A percentile compares a stretch with the other conserved stretches of the same genome.
phyloP scores from a whole-genome alignment of 2,329 filamentous ascomycete genomes.

The Pseudocercospora musae region DNA sequence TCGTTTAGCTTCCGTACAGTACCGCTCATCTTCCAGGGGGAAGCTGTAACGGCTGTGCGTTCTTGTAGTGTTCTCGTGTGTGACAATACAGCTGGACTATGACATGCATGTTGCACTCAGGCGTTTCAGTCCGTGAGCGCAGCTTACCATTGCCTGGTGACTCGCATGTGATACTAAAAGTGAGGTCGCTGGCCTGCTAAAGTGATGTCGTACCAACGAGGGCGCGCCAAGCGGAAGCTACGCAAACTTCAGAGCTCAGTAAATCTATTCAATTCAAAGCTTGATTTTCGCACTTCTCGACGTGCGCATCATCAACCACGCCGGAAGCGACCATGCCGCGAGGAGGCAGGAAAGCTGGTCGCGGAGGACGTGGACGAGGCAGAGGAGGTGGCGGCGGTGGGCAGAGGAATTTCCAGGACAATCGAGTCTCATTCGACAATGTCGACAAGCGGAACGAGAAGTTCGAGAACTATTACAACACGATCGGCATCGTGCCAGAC shows the following conservation, averaged over 20 bases:
- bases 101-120: not conserved
- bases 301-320: not conserved
- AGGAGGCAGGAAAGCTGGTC: slow-evolving; percentile 23
- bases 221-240: not conserved
- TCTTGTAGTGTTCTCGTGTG: not conserved
- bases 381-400: slow-evolving; percentile 27
- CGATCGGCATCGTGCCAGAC: slow-evolving; percentile 69
- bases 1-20: not conserved
- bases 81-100: not conserved
- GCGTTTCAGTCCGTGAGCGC: not conserved
- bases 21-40: not conserved
- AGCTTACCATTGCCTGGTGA: not conserved
- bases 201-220: not conserved
- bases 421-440: slow-evolving; percentile 51
- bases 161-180: not conserved
- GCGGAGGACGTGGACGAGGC: slow-evolving; percentile 23
- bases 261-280: not conserved
- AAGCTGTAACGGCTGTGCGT: not conserved
- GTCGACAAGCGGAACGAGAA: slow-evolving; percentile 77
- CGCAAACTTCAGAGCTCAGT: not conserved
- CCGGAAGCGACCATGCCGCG: slow-evolving; percentile 19
- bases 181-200: not conserved
- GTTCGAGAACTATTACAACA: slow-evolving; percentile 83
- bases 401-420: slow-evolving; percentile 29
- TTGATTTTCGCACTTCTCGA: not conserved